Conservation (phyloP, 2,329 filamentous ascomycete species). For the Mycogone perniciosa region DNA sequence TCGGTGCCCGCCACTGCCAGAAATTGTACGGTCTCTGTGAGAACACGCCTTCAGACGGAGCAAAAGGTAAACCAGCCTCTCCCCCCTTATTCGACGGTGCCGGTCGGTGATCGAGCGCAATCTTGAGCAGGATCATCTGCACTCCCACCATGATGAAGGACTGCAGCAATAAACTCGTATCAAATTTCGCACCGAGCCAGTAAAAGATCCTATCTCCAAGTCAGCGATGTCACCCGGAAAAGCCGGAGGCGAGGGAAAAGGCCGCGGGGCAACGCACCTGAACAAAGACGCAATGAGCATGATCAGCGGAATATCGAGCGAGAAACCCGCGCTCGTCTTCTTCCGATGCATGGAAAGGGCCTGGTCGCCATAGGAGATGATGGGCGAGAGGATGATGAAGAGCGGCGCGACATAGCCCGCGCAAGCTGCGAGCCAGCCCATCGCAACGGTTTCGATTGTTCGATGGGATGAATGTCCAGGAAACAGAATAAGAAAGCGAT, state of each 20-base stretch:
- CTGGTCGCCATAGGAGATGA: slow-evolving; percentile 61
- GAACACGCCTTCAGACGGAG: slow-evolving; percentile 35
- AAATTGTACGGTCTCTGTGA: slow-evolving; percentile 65
- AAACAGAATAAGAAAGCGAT: neutral
- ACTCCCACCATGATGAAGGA: slow-evolving; percentile 60
- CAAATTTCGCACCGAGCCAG: slow-evolving; percentile 61
- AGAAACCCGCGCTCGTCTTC: slow-evolving; percentile 62
- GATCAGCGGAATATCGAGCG: slow-evolving; percentile 64
- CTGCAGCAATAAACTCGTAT: slow-evolving; percentile 56
- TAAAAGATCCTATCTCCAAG: slow-evolving; percentile 54
- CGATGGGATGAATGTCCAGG: neutral
- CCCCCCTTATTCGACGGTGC: slow-evolving; percentile 53
- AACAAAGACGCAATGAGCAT: slow-evolving; percentile 64
- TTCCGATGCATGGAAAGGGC: slow-evolving; percentile 57
- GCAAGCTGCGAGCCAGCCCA: slow-evolving; percentile 40
- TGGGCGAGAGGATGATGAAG: slow-evolving; percentile 57
- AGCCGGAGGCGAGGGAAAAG: neutral
- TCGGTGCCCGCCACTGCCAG: slow-evolving; percentile 73
- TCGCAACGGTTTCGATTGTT: slow-evolving; percentile 17
- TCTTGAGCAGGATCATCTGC: slow-evolving; percentile 58
- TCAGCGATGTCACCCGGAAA: slow-evolving; percentile 13
- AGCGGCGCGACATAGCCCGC: slow-evolving; percentile 54
- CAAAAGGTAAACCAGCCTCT: slow-evolving; percentile 57
- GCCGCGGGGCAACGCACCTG: slow-evolving; percentile 38
- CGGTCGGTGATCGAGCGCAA: slow-evolving; percentile 63